These are phyloP conservation scores for Fraxinus baroniana DNA, from an alignment of 305 asterid species.

Conservation along the genomic window DNA sequence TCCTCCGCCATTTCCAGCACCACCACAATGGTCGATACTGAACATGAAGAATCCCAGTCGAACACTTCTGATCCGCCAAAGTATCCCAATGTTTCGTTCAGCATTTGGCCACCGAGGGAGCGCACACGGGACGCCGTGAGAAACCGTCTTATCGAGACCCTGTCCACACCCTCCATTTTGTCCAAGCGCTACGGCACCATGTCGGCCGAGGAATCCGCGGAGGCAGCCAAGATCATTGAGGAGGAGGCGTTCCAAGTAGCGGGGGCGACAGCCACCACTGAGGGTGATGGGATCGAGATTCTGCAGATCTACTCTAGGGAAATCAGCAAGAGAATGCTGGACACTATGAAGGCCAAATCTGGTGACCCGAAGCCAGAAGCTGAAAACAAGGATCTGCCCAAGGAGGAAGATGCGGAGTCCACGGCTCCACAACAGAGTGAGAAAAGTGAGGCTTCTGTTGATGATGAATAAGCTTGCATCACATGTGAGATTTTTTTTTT, in stretches of 20 bases:
- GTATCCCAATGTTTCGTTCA: constrained; percentile 1
- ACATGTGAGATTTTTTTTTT: background rate
- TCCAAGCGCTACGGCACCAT: constrained; percentile 29
- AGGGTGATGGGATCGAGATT: constrained; percentile 24
- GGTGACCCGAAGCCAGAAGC: background rate
- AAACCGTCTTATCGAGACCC: constrained; percentile 27
- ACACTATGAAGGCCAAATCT: background rate
- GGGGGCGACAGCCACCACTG: background rate
- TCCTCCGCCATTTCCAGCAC: background rate
- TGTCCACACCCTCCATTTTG: constrained; percentile 24
- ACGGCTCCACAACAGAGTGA: background rate
- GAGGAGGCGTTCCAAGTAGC: constrained; percentile 23
- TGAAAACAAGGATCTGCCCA: background rate
- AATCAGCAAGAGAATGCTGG: background rate
- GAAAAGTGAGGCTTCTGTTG: background rate
- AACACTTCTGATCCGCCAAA: background rate
- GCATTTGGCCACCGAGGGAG: constrained; percentile 34
- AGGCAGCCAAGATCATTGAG: constrained; percentile 22
- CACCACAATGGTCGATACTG: constrained; percentile 23
- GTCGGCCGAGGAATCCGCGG: constrained; percentile 22
- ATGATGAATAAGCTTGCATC: background rate
- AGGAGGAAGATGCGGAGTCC: background rate
- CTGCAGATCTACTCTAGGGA: constrained; percentile 21
- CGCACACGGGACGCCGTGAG: constrained; percentile 30
- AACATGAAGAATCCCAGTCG: constrained; percentile 17